Percentiles rank a stretch among this genome's conserved stretches.
Evolutionary conservation across 441 rosid species (phyloP).

Genomic region (Populus hybrid): DNA sequence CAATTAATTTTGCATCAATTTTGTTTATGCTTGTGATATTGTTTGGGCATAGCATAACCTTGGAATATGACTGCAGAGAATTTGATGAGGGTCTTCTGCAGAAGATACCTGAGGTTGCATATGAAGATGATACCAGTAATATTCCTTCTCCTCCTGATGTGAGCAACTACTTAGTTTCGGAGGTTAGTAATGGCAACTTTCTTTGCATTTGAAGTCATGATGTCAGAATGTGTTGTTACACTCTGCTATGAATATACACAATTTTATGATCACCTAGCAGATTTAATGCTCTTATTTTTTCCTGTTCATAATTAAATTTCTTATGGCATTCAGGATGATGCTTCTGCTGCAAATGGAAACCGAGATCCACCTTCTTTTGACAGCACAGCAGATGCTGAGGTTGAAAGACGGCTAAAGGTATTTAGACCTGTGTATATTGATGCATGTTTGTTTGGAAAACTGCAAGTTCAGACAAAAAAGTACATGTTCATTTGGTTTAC

Average conservation of each 20-base stretch:
- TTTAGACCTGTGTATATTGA: neutral
- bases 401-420: conserved; percentile 85
- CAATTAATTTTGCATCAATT: conserved; percentile 6
- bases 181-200: conserved; percentile 54
- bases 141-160: conserved; percentile 93
- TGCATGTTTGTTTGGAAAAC: neutral
- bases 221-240: neutral
- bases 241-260: neutral
- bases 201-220: neutral
- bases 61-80: conserved; percentile 57
- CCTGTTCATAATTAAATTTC: conserved; percentile 15
- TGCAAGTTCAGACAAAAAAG: neutral
- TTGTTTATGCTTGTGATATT: conserved; percentile 7
- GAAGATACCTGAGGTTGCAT: conserved; percentile 62
- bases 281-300: neutral
- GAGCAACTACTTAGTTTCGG: conserved; percentile 82
- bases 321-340: conserved; percentile 61
- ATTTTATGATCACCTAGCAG: neutral
- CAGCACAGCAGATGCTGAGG: conserved; percentile 84
- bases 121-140: conserved; percentile 64
- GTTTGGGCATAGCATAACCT: conserved; percentile 22
- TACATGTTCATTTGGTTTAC: neutral
- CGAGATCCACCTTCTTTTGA: conserved; percentile 70
- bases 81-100: conserved; percentile 89
- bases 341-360: conserved; percentile 60